A percentile compares a stretch with the other conserved stretches of the same genome.
Conservation (phyloP, 2,329 filamentous ascomycete species). For the Claviceps sp. region DNA sequence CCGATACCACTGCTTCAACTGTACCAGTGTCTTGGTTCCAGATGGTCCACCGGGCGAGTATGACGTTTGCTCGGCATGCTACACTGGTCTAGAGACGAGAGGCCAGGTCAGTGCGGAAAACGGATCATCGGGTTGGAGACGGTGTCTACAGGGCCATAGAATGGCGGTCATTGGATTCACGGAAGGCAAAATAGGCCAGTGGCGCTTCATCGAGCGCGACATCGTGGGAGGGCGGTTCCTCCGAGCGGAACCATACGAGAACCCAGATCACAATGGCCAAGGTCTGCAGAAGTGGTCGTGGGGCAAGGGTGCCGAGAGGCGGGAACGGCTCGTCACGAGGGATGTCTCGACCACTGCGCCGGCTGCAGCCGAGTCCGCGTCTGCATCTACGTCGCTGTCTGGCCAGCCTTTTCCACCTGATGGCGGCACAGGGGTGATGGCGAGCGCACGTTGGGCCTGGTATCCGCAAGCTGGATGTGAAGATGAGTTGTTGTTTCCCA, state of each 20-base stretch:
- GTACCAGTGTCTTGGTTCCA: constrained; percentile 38
- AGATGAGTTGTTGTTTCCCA: constrained; percentile 76
- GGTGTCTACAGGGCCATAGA: constrained; percentile 67
- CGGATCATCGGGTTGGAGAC: constrained; percentile 67
- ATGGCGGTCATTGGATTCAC: constrained; percentile 74
- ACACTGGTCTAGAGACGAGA: constrained; percentile 49
- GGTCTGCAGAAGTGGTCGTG: constrained; percentile 40
- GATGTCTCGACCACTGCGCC: constrained; percentile 36
- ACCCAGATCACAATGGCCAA: constrained; percentile 17
- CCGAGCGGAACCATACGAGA: constrained; percentile 40
- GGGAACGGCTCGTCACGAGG: constrained; percentile 34
- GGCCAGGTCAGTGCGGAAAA: constrained; percentile 61
- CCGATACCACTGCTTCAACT: constrained; percentile 70
- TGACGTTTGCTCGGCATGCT: constrained; percentile 72
- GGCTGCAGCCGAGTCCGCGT: constrained; percentile 13
- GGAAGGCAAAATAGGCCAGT: constrained; percentile 51
- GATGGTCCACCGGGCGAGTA: constrained; percentile 57
- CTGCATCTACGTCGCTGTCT: constrained; percentile 4
- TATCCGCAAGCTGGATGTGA: constrained; percentile 50
- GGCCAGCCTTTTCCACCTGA: constrained; percentile 51
- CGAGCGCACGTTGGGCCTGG: constrained; percentile 62
- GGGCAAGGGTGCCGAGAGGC: constrained; percentile 26
- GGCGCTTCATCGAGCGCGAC: constrained; percentile 55
- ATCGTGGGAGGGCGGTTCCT: constrained; percentile 66
- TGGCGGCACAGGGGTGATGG: constrained; percentile 54